These are phyloP conservation scores for Priceomyces castillae DNA, from an alignment of 805 yeast genomes.

Conservation along the genomic window DNA sequence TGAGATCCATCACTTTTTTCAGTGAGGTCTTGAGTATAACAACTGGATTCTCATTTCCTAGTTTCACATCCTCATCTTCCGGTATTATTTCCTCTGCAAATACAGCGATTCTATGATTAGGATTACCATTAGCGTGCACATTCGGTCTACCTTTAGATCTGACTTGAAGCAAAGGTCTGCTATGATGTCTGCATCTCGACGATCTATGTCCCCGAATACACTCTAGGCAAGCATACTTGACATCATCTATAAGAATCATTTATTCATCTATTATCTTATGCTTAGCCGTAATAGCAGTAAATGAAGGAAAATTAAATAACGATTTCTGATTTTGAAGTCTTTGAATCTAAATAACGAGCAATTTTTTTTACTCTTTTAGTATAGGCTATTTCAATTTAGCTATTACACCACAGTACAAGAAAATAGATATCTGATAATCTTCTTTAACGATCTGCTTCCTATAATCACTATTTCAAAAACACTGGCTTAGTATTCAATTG, in stretches of 20 bases:
- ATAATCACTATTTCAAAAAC: too few relatives aligned
- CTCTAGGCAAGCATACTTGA: conserved; percentile 77
- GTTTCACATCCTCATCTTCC: conserved; percentile 1
- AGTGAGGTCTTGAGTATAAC: conserved; percentile 35
- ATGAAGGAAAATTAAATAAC: not conserved
- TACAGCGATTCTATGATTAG: conserved; percentile 58
- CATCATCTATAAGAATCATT: conserved; percentile 79
- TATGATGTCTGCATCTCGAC: conserved; percentile 77
- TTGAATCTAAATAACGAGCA: not conserved
- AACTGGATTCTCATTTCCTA: conserved; percentile 19
- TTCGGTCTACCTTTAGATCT: conserved; percentile 88
- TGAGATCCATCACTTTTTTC: conserved; percentile 39
- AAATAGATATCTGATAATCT: too few relatives aligned
- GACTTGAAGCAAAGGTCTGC: conserved; percentile 79
- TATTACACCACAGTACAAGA: not conserved
- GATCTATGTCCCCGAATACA: conserved; percentile 95
- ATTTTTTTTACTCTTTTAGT: conserved; percentile 1
- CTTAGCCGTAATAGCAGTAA: not conserved
- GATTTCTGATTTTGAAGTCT: not conserved
- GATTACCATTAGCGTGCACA: conserved; percentile 48
- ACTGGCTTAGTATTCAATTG: too few relatives aligned
- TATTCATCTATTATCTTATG: not conserved
- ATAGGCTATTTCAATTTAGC: not conserved
- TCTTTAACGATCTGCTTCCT: too few relatives aligned
- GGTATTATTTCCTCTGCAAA: conserved; percentile 42